A percentile compares a stretch with the other conserved stretches of the same genome.
phyloP scores from a whole-genome alignment of 2,329 filamentous ascomycete species.

The Fusarium veterinarium region DNA sequence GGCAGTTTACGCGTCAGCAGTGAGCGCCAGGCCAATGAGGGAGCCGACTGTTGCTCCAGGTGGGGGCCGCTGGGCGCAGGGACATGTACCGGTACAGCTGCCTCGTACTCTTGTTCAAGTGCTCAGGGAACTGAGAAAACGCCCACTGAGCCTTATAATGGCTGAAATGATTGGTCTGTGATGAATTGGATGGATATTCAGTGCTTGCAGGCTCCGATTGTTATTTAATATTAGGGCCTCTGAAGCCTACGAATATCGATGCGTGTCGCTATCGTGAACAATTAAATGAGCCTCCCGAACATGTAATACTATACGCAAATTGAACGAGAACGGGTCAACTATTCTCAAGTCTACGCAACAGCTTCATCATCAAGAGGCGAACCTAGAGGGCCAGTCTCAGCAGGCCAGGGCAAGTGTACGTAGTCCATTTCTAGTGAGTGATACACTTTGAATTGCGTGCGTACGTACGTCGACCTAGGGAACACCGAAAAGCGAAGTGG shows the following conservation, averaged over 20 bases:
- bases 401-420: constrained; percentile 27
- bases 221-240: constrained; percentile 22
- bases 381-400: constrained; percentile 25
- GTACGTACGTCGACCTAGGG: constrained; percentile 14
- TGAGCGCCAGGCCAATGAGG: constrained; percentile 47
- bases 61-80: constrained; percentile 44
- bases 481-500: constrained; percentile 25
- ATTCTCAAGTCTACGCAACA: constrained; percentile 31
- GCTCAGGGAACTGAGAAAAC: constrained; percentile 13
- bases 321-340: constrained; percentile 22
- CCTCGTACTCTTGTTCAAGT: constrained; percentile 28
- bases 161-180: not conserved
- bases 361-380: constrained; percentile 42
- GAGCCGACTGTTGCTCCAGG: constrained; percentile 19
- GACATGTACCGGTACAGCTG: constrained; percentile 42
- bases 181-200: not conserved
- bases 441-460: constrained; percentile 18
- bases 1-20: constrained; percentile 55
- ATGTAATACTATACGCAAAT: not conserved
- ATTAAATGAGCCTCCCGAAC: constrained; percentile 6
- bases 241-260: constrained; percentile 25
- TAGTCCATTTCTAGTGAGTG: constrained; percentile 17
- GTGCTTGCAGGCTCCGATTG: constrained; percentile 3
- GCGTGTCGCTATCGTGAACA: constrained; percentile 11
- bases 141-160: constrained; percentile 8